Conservation (phyloP, 768 basidiomycete species). For the Austroboletus festivus region DNA sequence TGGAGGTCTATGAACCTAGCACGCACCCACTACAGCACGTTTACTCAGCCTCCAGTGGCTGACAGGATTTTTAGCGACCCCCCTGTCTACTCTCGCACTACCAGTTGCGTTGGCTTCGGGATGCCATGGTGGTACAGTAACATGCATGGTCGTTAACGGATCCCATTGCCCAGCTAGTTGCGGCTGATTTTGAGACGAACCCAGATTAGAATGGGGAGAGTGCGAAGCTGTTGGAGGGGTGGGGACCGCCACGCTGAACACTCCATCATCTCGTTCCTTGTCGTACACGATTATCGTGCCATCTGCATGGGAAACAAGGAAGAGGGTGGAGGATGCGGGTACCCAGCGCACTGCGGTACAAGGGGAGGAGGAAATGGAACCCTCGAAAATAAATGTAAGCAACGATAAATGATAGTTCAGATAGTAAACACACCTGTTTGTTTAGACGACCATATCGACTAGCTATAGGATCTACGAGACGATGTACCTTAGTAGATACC, state of each 20-base stretch:
- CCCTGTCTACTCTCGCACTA: constrained; percentile 53
- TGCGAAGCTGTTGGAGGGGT: constrained; percentile 21
- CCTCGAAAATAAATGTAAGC: constrained; percentile 40
- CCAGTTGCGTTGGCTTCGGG: constrained; percentile 42
- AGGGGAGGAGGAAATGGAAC: constrained; percentile 73
- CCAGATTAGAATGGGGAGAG: constrained; percentile 26
- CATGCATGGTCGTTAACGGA: constrained; percentile 69
- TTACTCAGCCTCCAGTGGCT: constrained; percentile 84
- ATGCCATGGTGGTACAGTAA: constrained; percentile 87
- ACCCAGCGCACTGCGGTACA: constrained; percentile 94
- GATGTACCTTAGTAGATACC: constrained; percentile 2
- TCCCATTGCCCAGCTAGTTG: constrained; percentile 59
- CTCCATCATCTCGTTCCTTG: constrained; percentile 85
- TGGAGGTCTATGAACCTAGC: neutral
- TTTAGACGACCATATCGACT: constrained; percentile 84
- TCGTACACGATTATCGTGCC: constrained; percentile 89
- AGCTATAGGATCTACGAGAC: constrained; percentile 63
- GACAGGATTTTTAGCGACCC: constrained; percentile 78
- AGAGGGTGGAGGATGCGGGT: constrained; percentile 72
- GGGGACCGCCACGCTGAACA: constrained; percentile 64
- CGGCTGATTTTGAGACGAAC: constrained; percentile 24
- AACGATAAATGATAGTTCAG: neutral
- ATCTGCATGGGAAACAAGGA: constrained; percentile 85
- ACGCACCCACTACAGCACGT: constrained; percentile 68
- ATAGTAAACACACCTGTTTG: constrained; percentile 56